Conservation (phyloP, 2,329 filamentous ascomycete genomes). For the Allantophomopsis cytisporea region DNA sequence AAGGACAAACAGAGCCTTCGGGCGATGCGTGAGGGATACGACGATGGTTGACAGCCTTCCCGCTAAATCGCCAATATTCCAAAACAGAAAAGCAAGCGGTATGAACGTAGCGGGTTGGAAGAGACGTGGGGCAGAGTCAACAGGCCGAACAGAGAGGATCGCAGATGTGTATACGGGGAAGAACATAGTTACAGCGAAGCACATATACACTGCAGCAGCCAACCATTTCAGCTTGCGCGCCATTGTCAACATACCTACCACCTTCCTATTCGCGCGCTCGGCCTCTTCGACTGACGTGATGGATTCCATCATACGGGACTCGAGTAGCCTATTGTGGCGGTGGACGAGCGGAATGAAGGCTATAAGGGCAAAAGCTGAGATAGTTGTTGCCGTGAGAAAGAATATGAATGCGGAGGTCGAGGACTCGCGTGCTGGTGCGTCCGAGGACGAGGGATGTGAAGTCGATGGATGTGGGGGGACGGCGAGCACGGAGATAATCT, state of each 20-base stretch:
- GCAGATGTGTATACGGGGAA: constrained; percentile 83
- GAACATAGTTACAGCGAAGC: constrained; percentile 80
- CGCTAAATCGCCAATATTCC: constrained; percentile 51
- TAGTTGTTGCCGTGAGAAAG: constrained; percentile 73
- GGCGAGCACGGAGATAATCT: constrained; percentile 71
- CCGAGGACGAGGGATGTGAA: constrained; percentile 1
- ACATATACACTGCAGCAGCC: constrained; percentile 62
- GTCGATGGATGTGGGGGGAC: constrained; percentile 27
- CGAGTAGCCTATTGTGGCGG: constrained; percentile 39
- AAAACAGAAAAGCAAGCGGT: constrained; percentile 79
- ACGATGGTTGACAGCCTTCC: constrained; percentile 19
- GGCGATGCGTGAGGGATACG: constrained; percentile 45
- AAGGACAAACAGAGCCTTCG: constrained; percentile 53
- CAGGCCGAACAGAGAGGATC: constrained; percentile 34
- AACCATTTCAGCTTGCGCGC: constrained; percentile 71
- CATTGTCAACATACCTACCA: constrained; percentile 48
- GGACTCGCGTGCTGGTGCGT: constrained; percentile 25
- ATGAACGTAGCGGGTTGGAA: constrained; percentile 71
- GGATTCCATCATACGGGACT: constrained; percentile 35
- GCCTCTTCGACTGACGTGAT: constrained; percentile 36
- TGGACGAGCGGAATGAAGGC: constrained; percentile 64
- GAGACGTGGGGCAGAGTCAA: constrained; percentile 34
- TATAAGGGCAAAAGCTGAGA: constrained; percentile 57
- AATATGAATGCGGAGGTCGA: constrained; percentile 74
- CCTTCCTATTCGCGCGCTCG: constrained; percentile 32